A percentile compares a stretch with the other conserved stretches of the same genome.
phyloP scores from a whole-genome alignment of 257 asterid species.

The Solanum pennellii region DNA sequence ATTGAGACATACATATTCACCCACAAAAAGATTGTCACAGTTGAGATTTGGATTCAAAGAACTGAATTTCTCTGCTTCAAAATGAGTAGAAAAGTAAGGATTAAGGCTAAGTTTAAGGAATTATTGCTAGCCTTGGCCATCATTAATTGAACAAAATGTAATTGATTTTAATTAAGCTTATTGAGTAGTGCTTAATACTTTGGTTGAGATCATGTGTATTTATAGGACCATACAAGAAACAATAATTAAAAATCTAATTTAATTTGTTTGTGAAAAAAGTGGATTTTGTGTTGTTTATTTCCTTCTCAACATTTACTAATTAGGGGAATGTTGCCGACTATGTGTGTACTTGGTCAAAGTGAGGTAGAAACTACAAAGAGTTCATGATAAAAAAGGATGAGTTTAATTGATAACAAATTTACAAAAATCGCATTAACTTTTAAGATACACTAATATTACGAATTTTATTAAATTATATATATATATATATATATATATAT shows the following conservation, averaged over 20 bases:
- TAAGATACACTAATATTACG: no score
- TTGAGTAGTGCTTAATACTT: neutral
- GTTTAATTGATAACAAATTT: neutral
- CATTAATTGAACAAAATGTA: neutral
- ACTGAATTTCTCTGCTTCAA: neutral
- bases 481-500: rapidly evolving
- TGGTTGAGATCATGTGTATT: neutral
- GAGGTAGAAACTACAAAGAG: neutral
- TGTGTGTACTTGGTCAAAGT: neutral
- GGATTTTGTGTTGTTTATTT: neutral
- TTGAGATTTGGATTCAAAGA: neutral
- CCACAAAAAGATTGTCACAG: neutral
- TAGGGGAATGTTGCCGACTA: neutral
- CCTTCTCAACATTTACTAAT: neutral
- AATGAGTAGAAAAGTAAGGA: neutral
- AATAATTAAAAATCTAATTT: neutral
- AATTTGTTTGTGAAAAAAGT: neutral
- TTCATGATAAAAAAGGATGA: neutral
- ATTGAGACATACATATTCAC: neutral
- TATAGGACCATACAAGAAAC: neutral
- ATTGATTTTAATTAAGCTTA: neutral
- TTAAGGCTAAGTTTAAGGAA: neutral
- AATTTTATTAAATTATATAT: no score
- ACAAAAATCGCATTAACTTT: no score
- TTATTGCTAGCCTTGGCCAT: neutral